Evolutionary conservation across 2,329 filamentous ascomycete species (phyloP).

Genomic region (Fusarium siculi): DNA sequence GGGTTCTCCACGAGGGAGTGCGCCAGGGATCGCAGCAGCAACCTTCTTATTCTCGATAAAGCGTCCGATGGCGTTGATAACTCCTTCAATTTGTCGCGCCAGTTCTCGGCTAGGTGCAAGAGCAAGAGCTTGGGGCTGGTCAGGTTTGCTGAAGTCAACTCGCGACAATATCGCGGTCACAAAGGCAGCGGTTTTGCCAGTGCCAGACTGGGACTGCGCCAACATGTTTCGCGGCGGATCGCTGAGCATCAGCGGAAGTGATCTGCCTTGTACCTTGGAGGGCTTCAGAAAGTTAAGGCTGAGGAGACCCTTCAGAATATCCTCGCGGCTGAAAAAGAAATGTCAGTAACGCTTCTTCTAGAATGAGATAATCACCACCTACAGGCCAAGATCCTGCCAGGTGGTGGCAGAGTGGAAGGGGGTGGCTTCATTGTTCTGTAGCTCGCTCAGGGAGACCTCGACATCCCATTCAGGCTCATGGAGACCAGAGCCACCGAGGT

Average conservation of each 20-base stretch:
- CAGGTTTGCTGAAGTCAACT: constrained; percentile 75
- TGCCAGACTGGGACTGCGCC: constrained; percentile 98
- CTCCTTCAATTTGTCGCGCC: constrained; percentile 91
- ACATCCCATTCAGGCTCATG: constrained; percentile 86
- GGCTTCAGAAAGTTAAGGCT: constrained; percentile 92
- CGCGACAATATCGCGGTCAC: constrained; percentile 91
- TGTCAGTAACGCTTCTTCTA: constrained; percentile 3
- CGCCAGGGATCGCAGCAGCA: constrained; percentile 85
- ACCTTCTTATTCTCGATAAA: constrained; percentile 82
- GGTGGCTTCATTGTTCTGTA: constrained; percentile 86
- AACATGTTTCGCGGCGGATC: constrained; percentile 95
- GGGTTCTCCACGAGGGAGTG: constrained; percentile 72
- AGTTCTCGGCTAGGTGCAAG: constrained; percentile 94
- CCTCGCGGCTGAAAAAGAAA: constrained; percentile 46
- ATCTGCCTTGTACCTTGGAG: constrained; percentile 97
- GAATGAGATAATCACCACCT: constrained; percentile 37
- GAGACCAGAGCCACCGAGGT: constrained; percentile 62
- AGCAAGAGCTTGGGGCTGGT: constrained; percentile 84
- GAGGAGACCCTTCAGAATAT: constrained; percentile 80
- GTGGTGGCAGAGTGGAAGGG: constrained; percentile 86
- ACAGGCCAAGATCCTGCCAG: constrained; percentile 90
- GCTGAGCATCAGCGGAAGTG: constrained; percentile 86
- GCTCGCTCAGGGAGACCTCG: constrained; percentile 89
- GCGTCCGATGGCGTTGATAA: constrained; percentile 84
- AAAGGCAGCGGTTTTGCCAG: constrained; percentile 97